Percentiles rank a stretch among this genome's conserved stretches.
Conservation (phyloP, 208 protist genomes). For the Acanthamoeba sp. region DNA sequence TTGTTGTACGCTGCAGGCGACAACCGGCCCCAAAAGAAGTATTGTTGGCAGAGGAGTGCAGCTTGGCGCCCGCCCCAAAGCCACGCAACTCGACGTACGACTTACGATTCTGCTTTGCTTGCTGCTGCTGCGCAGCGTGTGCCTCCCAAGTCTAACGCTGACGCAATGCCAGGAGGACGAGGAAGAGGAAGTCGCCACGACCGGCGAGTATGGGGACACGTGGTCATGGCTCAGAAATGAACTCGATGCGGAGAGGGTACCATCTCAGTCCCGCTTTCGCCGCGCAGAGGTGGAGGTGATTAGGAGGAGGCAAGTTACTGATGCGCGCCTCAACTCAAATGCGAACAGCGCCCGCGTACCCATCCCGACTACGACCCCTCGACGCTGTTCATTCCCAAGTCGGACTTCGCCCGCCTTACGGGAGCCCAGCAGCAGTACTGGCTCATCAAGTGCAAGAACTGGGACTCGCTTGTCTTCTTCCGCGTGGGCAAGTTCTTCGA, state of each 20-base stretch:
- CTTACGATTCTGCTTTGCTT: too few species aligned
- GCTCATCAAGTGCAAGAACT: slow-evolving; percentile 85
- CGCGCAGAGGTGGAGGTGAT: too few species aligned
- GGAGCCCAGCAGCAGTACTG: slow-evolving; percentile 86
- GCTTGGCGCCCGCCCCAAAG: neutral
- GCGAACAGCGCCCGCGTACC: neutral
- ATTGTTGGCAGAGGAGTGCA: neutral
- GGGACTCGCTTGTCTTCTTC: slow-evolving; percentile 86
- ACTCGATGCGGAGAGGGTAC: neutral
- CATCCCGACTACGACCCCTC: slow-evolving; percentile 83
- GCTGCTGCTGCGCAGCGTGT: too few species aligned
- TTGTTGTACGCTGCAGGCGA: neutral
- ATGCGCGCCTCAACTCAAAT: too few species aligned
- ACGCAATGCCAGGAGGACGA: neutral
- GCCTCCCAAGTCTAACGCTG: too few species aligned
- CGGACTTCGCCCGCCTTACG: slow-evolving; percentile 61
- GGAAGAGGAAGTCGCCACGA: neutral
- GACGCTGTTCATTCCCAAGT: slow-evolving; percentile 83
- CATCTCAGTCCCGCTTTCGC: too few species aligned
- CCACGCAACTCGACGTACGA: neutral
- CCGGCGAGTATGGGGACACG: neutral
- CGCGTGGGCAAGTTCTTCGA: slow-evolving; percentile 89
- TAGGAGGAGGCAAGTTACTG: too few species aligned
- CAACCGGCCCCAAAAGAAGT: neutral
- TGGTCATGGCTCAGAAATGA: slow-evolving; percentile 13